phyloP scores from a whole-genome alignment of 1,139 yeast genomes.

The Hyphopichia fennica region DNA sequence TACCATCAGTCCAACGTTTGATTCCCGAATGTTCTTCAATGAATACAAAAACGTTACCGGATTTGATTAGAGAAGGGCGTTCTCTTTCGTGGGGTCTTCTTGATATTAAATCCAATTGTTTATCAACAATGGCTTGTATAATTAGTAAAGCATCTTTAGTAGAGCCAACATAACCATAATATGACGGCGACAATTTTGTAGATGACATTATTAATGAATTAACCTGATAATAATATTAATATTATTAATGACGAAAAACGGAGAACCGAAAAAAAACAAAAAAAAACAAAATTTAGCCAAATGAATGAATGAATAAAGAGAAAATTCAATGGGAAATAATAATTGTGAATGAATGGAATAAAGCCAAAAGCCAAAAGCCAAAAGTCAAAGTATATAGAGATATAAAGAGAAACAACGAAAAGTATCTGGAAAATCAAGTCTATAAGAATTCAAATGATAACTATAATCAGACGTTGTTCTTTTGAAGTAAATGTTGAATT shows the following conservation, averaged over 20 bases:
- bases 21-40: conserved; percentile 82
- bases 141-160: conserved; percentile 81
- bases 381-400: too few relatives aligned
- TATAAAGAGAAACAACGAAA: too few relatives aligned
- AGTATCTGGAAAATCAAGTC: too few relatives aligned
- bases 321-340: too few relatives aligned
- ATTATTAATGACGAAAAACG: background rate
- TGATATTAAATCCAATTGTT: conserved; percentile 61
- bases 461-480: too few relatives aligned
- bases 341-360: too few relatives aligned
- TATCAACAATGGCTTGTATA: conserved; percentile 74
- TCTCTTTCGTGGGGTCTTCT: conserved; percentile 85
- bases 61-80: conserved; percentile 59
- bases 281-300: too few relatives aligned
- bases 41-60: conserved; percentile 84
- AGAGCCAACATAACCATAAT: conserved; percentile 73
- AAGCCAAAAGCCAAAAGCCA: too few relatives aligned
- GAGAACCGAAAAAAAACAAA: background rate
- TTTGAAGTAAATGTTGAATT: too few relatives aligned
- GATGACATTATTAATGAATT: conserved; percentile 23
- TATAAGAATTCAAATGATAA: too few relatives aligned
- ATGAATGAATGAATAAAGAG: too few relatives aligned
- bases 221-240: too few relatives aligned
- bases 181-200: conserved; percentile 54
- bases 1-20: conserved; percentile 93